Base-by-base conservation (phyloP, 2,329 filamentous ascomycete genomes). In the Ceratocystis ficicola region DNA sequence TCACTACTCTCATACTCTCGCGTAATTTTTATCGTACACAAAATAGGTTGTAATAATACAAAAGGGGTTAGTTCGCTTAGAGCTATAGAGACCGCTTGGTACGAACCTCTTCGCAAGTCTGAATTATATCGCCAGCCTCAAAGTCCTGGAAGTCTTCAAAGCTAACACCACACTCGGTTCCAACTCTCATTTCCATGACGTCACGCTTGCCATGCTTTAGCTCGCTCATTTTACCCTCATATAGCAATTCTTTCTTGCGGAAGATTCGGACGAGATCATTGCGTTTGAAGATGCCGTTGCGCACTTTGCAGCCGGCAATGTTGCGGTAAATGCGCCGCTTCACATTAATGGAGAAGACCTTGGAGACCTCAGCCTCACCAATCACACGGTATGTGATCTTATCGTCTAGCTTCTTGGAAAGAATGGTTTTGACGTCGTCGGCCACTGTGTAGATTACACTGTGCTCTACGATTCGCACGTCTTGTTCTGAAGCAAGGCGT, bases 131-230 rank as follows among this genome's bases (percentile, higher is more conserved):
- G 32, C 93, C 94, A 15, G 85, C 79, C 72, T 86, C 75, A 73
- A 97, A 88, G 25, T 85, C 88, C 61, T 87, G 80, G 85, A 90
- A 99, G 41, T 80, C 82, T 2, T 87, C 85, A 72, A 99, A 93
- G 64, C 84, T 86, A 70, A 99, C 86, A 70, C 94, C 94, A 72
- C 94, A 99, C 76, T 99, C 94, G n/a, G 82, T 84, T 67, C 91
- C 92, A 76, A 95, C 97, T 71, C 85, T 86, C 85, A 95, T 94
- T 72, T 96, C 90, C 59, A 80, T 79, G 36, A 94, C 89, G 70
- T 96, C 90, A 74, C 95, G 95, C 81, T 97, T 96, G 74, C 88
- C 85, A 72, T 95, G 89, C 77, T 94, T 96, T 67, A 99, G 83
- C 1, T 89, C 89, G 20, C 84, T 81, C 55, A 97, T 83, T 63